Percentiles rank a stretch among this genome's conserved stretches.
Evolutionary conservation across 768 basidiomycete species (phyloP).

Genomic region (Mycena vitilis): DNA sequence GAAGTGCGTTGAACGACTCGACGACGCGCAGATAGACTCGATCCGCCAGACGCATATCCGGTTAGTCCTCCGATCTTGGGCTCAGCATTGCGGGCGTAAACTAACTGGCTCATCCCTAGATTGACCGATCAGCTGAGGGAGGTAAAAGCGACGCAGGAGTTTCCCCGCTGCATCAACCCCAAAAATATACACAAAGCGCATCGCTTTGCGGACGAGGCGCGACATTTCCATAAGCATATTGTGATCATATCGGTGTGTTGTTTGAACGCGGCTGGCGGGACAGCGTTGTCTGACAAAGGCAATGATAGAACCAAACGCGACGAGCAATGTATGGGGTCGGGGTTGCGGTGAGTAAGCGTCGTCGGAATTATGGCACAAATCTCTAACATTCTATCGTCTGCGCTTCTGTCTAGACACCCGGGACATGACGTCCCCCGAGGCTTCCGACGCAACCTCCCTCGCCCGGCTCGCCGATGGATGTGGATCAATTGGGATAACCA

Average conservation of each 20-base stretch:
- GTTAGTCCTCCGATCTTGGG: slow-evolving; percentile 5
- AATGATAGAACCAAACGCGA: slow-evolving; percentile 17
- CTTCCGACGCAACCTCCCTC: background rate
- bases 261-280: background rate
- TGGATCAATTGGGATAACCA: background rate
- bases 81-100: background rate
- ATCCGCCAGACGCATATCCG: slow-evolving; percentile 25
- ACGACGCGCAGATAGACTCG: slow-evolving; percentile 16
- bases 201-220: slow-evolving; percentile 22
- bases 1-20: slow-evolving; percentile 22
- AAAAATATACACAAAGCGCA: slow-evolving; percentile 28
- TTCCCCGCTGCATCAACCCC: slow-evolving; percentile 21
- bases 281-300: background rate
- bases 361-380: background rate
- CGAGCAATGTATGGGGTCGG: slow-evolving; percentile 10
- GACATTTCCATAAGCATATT: slow-evolving; percentile 24
- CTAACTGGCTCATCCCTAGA: slow-evolving; percentile 8
- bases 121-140: slow-evolving; percentile 20
- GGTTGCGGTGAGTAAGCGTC: background rate
- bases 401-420: background rate
- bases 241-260: slow-evolving; percentile 19
- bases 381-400: background rate
- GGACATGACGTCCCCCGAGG: background rate
- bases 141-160: slow-evolving; percentile 19
- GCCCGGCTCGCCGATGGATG: background rate